Base-by-base conservation (phyloP, 176 grass and related monocot species). In the Pontederia crassipes region DNA sequence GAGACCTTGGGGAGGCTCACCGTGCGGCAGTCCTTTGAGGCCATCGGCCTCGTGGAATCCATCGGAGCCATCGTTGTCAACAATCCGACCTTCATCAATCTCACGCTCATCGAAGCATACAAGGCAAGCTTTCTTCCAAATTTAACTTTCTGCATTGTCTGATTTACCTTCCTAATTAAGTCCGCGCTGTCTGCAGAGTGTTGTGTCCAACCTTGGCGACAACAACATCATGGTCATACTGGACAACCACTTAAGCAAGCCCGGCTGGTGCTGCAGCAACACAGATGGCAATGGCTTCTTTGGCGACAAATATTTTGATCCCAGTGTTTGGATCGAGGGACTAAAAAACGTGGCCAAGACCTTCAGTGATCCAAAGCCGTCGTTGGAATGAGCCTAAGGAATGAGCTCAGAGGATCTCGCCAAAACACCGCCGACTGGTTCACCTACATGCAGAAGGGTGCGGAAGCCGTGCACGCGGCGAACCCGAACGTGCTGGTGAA, bases 161-260 rank as follows among this genome's bases (percentile, higher is more conserved):
- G 20, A 24, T 24, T 1, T 24, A 24, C 20, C 20, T 24, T 24
- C 1, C 1, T 24, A 24, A 24, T 24, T 0, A 24, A 24, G 20
- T 24, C 20, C 0, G 20, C 20, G 20, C 20, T 24, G 20, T 24
- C 20, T 58, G 29, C 46, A 64, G 62, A 8, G 10, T 2, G 62
- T 65, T 10, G 62, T 65, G 17, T 65, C 62, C 46, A 65, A 65
- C 11, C 62, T 65, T 27, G 62, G 17, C 0, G 62, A 65, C 13
- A 65, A 65, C 10, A 50, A 65, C 47, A 28, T 65, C 17, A 65
- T 65, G 62, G 62, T 65, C 17, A 65, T 65, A 13, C 17, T 65
- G 8, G 62, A 65, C 17, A 65, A 65, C 10, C 62, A 65, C 62
- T 14, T 65, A 48, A 65, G 62, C 62, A 24, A 24, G 20, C 20